Evolutionary conservation across 2,329 filamentous ascomycete species (phyloP).

Genomic region (Neofusicoccum cordaticola): DNA sequence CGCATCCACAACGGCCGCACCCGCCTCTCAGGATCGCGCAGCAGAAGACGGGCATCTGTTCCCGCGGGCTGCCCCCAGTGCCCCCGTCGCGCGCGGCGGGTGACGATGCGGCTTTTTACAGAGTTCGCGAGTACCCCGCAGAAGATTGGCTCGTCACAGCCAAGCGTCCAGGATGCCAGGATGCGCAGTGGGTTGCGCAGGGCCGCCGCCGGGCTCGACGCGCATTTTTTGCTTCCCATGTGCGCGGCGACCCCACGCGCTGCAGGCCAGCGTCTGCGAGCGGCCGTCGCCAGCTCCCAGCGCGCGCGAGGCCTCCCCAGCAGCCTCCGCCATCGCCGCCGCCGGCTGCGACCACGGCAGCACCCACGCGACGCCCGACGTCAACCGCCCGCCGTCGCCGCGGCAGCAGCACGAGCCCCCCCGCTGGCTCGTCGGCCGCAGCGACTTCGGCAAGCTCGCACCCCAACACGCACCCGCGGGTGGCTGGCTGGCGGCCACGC

Average conservation of each 20-base stretch:
- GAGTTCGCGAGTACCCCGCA: constrained; percentile 9
- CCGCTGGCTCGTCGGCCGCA: constrained; percentile 6
- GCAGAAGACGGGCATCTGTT: constrained; percentile 1
- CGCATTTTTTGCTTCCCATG: constrained; percentile 6
- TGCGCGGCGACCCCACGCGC: not conserved
- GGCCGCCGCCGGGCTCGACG: not conserved
- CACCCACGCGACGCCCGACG: not conserved
- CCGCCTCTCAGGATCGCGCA: not conserved
- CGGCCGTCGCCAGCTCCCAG: not conserved
- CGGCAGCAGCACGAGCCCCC: constrained; percentile 10
- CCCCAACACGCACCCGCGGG: not conserved
- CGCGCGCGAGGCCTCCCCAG: not conserved
- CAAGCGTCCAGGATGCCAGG: constrained; percentile 9
- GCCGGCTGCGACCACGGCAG: not conserved
- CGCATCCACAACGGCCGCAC: not conserved
- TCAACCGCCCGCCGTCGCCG: constrained; percentile 2
- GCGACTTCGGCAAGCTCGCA: constrained; percentile 10
- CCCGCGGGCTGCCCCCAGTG: not conserved
- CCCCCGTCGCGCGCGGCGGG: not conserved
- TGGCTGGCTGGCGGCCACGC: constrained; percentile 8
- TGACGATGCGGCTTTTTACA: constrained; percentile 15
- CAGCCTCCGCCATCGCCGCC: not conserved
- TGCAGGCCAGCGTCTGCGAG: not conserved
- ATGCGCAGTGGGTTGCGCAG: not conserved
- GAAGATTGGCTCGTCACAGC: constrained; percentile 10